Evolutionary conservation across 345 rosid genomes (phyloP), one percentile per base, ranked within the genome.

Genomic region (Nasturtium officinale): DNA sequence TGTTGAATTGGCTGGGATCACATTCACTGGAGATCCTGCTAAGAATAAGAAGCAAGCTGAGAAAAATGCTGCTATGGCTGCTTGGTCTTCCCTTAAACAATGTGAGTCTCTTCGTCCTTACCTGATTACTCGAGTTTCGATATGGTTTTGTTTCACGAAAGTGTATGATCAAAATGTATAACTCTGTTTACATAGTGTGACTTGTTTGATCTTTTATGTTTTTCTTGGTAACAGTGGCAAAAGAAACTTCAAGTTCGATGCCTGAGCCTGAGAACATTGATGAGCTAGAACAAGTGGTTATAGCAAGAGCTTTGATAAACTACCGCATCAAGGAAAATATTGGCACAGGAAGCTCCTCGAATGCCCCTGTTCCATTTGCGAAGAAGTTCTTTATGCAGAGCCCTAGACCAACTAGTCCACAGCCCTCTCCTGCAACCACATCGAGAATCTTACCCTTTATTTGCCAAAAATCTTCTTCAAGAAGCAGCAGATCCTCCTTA

Each of bases 11-110:
- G 99, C 99, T 26, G 96, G 93, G 46, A 88, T 95, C 61, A 83
- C 83, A 17, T 95, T 95, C 83, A 91, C 89, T 0, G 99, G 99
- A 23, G 97, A 91, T 67, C 84, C 90, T 43, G 99, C 99, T 40
- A 95, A 95, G 84, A 95, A 87, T 70, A 95, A 95, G 83, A 95
- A 95, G 61, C 99, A 95, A 78, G 99, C 99, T 5, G 99, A 95
- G 83, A 95, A 95, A 82, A 95, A 95, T 82, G 96, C 99, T 17
- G 99, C 99, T 46, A 89, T 95, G 99, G 85, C 99, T 55, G 96
- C 99, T 47, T 95, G 99, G 99, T 83, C 93, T 62, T 91, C 97
- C 54, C 79, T 95, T 6, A 95, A 90, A 82, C 96, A 85, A 79
- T 81, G 99, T 90, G 80, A 90, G 93, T 79, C 55, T 38, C 20